These are phyloP conservation scores for Calocybe indica DNA, from an alignment of 768 basidiomycete species.

Conservation along the genomic window DNA sequence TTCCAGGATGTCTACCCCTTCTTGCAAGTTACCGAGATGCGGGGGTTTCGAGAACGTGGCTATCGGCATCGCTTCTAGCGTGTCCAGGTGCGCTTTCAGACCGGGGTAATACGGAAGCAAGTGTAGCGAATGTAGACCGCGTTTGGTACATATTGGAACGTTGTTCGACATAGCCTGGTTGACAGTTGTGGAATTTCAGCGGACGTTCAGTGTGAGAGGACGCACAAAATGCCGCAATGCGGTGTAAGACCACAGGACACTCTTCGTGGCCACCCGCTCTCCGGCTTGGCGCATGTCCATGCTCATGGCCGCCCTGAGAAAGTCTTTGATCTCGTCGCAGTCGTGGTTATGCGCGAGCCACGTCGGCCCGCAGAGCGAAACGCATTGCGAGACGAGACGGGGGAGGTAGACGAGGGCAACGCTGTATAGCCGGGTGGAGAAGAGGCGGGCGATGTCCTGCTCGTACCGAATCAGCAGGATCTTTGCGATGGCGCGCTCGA, in stretches of 20 bases:
- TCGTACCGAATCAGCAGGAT: slow-evolving; percentile 66
- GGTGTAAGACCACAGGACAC: slow-evolving; percentile 75
- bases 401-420: slow-evolving; percentile 63
- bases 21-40: slow-evolving; percentile 52
- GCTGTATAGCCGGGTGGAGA: slow-evolving; percentile 62
- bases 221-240: slow-evolving; percentile 71
- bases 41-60: slow-evolving; percentile 61
- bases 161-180: slow-evolving; percentile 64
- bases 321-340: slow-evolving; percentile 68
- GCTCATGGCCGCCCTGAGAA: slow-evolving; percentile 59
- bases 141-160: slow-evolving; percentile 55
- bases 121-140: slow-evolving; percentile 62
- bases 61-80: slow-evolving; percentile 51
- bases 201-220: slow-evolving; percentile 12
- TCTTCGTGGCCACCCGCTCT: slow-evolving; percentile 74
- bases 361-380: slow-evolving; percentile 53
- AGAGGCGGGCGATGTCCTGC: slow-evolving; percentile 70
- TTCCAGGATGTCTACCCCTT: slow-evolving; percentile 58
- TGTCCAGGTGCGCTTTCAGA: slow-evolving; percentile 55
- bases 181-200: slow-evolving; percentile 4
- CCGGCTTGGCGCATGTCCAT: slow-evolving; percentile 80
- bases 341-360: slow-evolving; percentile 68
- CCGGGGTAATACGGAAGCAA: slow-evolving; percentile 56
- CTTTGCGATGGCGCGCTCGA: slow-evolving; percentile 64
- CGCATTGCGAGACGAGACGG: slow-evolving; percentile 60